Evolutionary conservation across 176 grass and related monocot species (phyloP).

Genomic region (Musa beccarii): DNA sequence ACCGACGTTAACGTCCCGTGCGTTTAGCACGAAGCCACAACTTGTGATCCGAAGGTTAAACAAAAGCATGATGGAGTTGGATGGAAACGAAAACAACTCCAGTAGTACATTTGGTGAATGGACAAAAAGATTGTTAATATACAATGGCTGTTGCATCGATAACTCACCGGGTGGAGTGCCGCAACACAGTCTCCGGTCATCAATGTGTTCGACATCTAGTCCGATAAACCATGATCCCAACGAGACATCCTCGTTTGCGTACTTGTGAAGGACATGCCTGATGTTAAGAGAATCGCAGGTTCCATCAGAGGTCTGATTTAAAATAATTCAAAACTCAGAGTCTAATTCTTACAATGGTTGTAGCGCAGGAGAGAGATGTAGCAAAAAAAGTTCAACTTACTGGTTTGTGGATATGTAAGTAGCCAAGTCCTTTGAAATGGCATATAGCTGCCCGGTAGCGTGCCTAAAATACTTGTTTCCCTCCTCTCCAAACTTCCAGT

Average conservation of each 20-base stretch:
- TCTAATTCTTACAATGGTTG: neutral
- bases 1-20: no score
- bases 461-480: constrained; percentile 49
- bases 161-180: constrained; percentile 41
- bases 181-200: constrained; percentile 58
- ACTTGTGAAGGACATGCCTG: constrained; percentile 72
- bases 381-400: constrained; percentile 9
- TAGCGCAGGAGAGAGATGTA: neutral
- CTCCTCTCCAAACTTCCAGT: constrained; percentile 43
- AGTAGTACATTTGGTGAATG: no score
- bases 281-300: neutral
- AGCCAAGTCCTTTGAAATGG: constrained; percentile 44
- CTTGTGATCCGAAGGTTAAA: no score
- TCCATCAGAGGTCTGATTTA: neutral
- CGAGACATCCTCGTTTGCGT: constrained; percentile 69
- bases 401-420: constrained; percentile 38
- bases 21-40: no score
- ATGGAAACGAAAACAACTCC: no score
- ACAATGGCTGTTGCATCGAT: no score
- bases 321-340: neutral
- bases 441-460: constrained; percentile 43
- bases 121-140: no score
- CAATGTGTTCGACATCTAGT: constrained; percentile 45
- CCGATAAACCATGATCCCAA: constrained; percentile 69
- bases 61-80: no score